phyloP scores from a whole-genome alignment of 768 basidiomycete species.

The Suillus decipiens region DNA sequence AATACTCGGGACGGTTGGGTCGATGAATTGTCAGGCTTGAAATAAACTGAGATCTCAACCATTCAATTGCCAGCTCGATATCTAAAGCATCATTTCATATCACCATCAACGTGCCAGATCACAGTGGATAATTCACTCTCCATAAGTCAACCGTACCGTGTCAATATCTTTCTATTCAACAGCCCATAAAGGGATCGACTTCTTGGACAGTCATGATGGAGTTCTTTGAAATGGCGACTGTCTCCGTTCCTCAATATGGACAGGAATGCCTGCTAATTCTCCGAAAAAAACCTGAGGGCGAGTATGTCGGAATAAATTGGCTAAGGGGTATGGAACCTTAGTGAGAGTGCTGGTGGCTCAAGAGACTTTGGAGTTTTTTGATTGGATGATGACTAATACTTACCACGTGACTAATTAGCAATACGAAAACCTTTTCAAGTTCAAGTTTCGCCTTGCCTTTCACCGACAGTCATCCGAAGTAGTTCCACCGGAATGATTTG shows the following conservation, averaged over 20 bases:
- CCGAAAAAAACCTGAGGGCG: neutral
- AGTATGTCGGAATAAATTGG: neutral
- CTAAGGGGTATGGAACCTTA: neutral
- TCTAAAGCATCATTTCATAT: neutral
- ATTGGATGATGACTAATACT: too few relatives aligned
- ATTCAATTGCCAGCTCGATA: neutral
- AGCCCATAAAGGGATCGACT: neutral
- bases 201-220: neutral
- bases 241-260: too few relatives aligned
- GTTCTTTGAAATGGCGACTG: neutral
- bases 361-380: too few relatives aligned
- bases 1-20: neutral
- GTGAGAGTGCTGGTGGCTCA: neutral
- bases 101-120: neutral
- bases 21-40: neutral
- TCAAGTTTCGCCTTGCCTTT: too few relatives aligned
- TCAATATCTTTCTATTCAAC: neutral
- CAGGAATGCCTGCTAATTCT: neutral
- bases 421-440: too few relatives aligned
- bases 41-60: neutral
- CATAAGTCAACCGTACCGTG: neutral
- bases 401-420: neutral
- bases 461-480: too few relatives aligned
- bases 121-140: neutral
- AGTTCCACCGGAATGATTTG: neutral